Percentiles rank a stretch among this genome's conserved stretches.
phyloP scores from a whole-genome alignment of 768 basidiomycete genomes.

The Tricholoma hemisulphureum region DNA sequence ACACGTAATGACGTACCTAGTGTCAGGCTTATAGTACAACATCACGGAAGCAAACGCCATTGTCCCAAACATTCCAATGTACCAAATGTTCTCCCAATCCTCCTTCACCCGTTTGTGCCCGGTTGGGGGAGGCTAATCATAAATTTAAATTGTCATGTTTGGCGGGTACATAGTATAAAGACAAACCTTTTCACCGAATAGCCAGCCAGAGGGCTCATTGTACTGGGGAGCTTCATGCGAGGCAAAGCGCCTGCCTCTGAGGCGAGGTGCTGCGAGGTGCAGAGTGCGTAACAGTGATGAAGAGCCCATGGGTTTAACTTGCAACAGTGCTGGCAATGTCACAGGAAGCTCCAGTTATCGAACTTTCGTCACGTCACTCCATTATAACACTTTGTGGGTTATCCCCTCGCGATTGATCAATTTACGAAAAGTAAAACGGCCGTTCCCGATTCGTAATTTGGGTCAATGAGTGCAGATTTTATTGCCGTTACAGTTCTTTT shows the following conservation, averaged over 20 bases:
- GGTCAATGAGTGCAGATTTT: neutral
- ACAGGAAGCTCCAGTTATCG: too few species aligned
- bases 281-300: slow-evolving; percentile 49
- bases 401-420: too few species aligned
- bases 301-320: slow-evolving; percentile 38
- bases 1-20: slow-evolving; percentile 56
- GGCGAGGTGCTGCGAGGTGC: slow-evolving; percentile 37
- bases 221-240: slow-evolving; percentile 80
- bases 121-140: slow-evolving; percentile 64
- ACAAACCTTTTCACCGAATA: slow-evolving; percentile 87
- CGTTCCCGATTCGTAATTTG: too few species aligned
- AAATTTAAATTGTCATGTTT: neutral
- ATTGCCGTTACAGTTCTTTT: slow-evolving; percentile 18
- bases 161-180: neutral
- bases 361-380: too few species aligned
- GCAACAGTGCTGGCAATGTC: neutral
- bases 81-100: slow-evolving; percentile 90
- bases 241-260: slow-evolving; percentile 50
- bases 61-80: slow-evolving; percentile 86
- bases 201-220: slow-evolving; percentile 84
- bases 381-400: too few species aligned
- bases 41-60: slow-evolving; percentile 75
- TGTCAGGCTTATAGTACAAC: slow-evolving; percentile 91
- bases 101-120: slow-evolving; percentile 87
- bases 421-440: too few species aligned